A percentile compares a stretch with the other conserved stretches of the same genome.
These are phyloP conservation scores for Suhomyces kilbournensis DNA, from an alignment of 805 yeast species.

Conservation along the genomic window DNA sequence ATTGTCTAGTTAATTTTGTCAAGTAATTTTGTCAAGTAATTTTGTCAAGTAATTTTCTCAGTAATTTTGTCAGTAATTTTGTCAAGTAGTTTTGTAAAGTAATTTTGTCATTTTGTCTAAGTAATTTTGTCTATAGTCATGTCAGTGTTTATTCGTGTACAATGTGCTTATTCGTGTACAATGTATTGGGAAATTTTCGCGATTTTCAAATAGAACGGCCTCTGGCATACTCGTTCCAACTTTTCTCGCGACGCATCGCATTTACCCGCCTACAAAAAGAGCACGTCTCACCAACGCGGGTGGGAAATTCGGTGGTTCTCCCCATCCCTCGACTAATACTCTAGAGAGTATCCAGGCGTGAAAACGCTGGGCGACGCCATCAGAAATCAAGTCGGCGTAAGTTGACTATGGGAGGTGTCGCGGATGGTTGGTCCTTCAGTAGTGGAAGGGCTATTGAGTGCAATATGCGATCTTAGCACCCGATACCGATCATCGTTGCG, in stretches of 20 bases:
- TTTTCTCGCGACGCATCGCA: slow-evolving; percentile 46
- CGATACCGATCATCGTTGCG: slow-evolving; percentile 62
- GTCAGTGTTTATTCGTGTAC: no score
- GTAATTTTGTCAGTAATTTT: no score
- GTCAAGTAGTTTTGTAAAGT: no score
- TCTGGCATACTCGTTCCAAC: slow-evolving; percentile 22
- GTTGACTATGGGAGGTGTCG: slow-evolving; percentile 48
- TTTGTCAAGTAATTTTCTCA: no score
- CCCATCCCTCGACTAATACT: slow-evolving; percentile 43
- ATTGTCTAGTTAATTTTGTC: no score
- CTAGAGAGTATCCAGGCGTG: slow-evolving; percentile 60
- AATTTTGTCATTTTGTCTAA: no score
- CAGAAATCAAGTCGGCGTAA: slow-evolving; percentile 42
- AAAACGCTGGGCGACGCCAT: slow-evolving; percentile 58
- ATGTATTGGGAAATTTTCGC: no score
- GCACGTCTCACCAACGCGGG: slow-evolving; percentile 31
- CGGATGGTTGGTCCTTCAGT: slow-evolving; percentile 51
- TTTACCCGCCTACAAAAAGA: slow-evolving; percentile 42
- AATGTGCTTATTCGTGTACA: no score
- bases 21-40: no score
- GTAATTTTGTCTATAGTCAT: no score
- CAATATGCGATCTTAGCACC: slow-evolving; percentile 59
- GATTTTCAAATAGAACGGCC: no score
- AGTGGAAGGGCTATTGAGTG: slow-evolving; percentile 50
- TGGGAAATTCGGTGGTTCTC: slow-evolving; percentile 68